Percentiles rank a stretch among this genome's conserved stretches.
Conservation (phyloP, 2,329 filamentous ascomycete genomes). For the Chlorencoelia australis region DNA sequence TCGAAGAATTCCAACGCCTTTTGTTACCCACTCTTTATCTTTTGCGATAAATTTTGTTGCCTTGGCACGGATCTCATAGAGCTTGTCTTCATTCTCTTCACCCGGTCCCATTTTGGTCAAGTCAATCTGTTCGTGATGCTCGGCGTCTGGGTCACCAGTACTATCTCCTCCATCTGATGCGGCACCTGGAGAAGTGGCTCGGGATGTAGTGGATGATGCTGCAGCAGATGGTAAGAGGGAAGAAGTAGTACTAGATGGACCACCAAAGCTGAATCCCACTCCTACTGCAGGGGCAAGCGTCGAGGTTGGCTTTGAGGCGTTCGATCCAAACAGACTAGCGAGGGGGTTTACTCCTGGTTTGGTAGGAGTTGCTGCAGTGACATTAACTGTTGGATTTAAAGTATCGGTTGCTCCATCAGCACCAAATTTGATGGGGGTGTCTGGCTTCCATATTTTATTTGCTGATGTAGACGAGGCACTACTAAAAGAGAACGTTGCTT, state of each 20-base stretch:
- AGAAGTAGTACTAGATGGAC: conserved; percentile 16
- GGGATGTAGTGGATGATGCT: conserved; percentile 22
- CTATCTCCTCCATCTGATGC: conserved; percentile 24
- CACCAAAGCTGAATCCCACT: conserved; percentile 20
- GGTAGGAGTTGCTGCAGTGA: conserved; percentile 16
- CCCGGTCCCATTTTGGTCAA: conserved; percentile 56
- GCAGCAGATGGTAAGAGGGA: conserved; percentile 24
- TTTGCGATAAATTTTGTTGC: conserved; percentile 50
- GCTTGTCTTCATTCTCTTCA: conserved; percentile 61
- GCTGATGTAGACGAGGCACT: conserved; percentile 21
- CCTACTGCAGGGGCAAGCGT: conserved; percentile 8
- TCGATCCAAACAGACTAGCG: conserved; percentile 10
- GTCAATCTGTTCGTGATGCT: conserved; percentile 59
- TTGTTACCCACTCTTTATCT: conserved; percentile 51
- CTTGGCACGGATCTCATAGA: conserved; percentile 64
- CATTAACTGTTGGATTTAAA: conserved; percentile 11
- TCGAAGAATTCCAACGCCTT: conserved; percentile 62
- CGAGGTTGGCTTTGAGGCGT: conserved; percentile 6
- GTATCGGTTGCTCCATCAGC: conserved; percentile 19
- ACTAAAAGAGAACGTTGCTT: conserved; percentile 22
- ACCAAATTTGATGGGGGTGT: conserved; percentile 37
- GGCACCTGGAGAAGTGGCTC: conserved; percentile 24
- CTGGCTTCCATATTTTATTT: conserved; percentile 40
- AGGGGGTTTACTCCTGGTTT: conserved; percentile 9
- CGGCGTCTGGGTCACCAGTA: conserved; percentile 37